These are phyloP conservation scores for Coniochaeta sp. DNA, from an alignment of 2,329 filamentous ascomycete species.

Conservation along the genomic window DNA sequence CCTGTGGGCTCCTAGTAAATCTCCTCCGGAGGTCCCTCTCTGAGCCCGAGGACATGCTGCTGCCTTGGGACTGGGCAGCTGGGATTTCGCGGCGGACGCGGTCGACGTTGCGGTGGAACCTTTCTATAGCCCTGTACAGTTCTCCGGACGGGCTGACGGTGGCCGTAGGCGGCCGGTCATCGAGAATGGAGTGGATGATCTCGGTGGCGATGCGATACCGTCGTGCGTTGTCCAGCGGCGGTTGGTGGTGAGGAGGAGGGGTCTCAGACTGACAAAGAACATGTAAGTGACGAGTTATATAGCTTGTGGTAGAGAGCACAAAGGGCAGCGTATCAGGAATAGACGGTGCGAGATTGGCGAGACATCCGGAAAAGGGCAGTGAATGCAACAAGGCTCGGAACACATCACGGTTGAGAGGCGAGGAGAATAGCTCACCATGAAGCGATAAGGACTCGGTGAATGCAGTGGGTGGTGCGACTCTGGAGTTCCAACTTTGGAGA, in stretches of 20 bases:
- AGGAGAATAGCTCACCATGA: slow-evolving; percentile 19
- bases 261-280: not conserved
- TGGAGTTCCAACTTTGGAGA: not conserved
- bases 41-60: slow-evolving; percentile 26
- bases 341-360: not conserved
- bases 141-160: slow-evolving; percentile 34
- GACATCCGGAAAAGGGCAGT: too few species aligned
- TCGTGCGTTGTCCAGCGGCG: slow-evolving; percentile 1
- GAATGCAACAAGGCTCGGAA: not conserved
- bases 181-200: slow-evolving; percentile 29
- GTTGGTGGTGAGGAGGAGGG: not conserved
- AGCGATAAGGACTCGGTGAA: slow-evolving; percentile 16
- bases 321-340: not conserved
- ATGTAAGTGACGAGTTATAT: not conserved
- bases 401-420: not conserved
- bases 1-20: slow-evolving; percentile 25
- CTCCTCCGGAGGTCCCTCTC: slow-evolving; percentile 25
- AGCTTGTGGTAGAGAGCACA: not conserved
- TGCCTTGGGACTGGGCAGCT: slow-evolving; percentile 9
- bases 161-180: slow-evolving; percentile 25
- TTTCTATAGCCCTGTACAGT: slow-evolving; percentile 33
- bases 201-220: slow-evolving; percentile 21
- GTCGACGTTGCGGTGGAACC: slow-evolving; percentile 24
- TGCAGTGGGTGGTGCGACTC: not conserved
- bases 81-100: slow-evolving; percentile 10